A percentile compares a stretch with the other conserved stretches of the same genome.
Conservation (phyloP, 495 filamentous ascomycete genomes). For the Umbilicaria muhlenbergii region DNA sequence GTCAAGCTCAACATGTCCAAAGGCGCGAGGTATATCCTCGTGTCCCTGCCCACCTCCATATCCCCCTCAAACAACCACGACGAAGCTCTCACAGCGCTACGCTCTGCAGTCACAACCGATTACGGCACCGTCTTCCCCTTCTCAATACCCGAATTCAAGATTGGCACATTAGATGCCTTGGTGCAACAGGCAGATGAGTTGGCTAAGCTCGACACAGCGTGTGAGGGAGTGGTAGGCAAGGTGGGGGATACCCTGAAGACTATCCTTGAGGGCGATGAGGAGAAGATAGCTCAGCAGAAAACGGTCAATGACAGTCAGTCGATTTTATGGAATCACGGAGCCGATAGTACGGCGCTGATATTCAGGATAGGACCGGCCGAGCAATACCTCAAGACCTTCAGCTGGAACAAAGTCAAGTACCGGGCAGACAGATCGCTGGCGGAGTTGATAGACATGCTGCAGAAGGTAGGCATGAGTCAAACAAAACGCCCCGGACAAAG, state of each 20-base stretch:
- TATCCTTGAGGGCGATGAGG: conserved; percentile 69
- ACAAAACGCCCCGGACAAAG: background rate
- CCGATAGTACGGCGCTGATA: conserved; percentile 7
- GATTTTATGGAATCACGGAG: background rate
- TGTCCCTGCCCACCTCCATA: conserved; percentile 64
- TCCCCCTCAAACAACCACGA: conserved; percentile 55
- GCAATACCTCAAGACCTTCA: conserved; percentile 75
- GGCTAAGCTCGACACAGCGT: conserved; percentile 65
- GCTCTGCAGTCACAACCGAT: conserved; percentile 54
- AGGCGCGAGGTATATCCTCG: conserved; percentile 47
- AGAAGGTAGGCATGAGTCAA: conserved; percentile 44
- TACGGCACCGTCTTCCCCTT: conserved; percentile 67
- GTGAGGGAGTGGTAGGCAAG: conserved; percentile 72
- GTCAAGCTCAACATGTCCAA: conserved; percentile 35
- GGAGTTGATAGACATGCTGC: conserved; percentile 70
- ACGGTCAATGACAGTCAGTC: conserved; percentile 85
- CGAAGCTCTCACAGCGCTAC: conserved; percentile 63
- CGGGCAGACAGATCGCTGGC: conserved; percentile 75
- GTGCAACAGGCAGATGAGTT: conserved; percentile 95
- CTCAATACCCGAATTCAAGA: conserved; percentile 84
- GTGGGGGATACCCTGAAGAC: conserved; percentile 70
- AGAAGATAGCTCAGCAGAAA: conserved; percentile 72
- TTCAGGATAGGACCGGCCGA: conserved; percentile 63
- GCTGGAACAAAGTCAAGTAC: conserved; percentile 96
- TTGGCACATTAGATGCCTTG: conserved; percentile 89